phyloP scores from a whole-genome alignment of 371 early-diverging fungal genomes.

The Mucor sp. region DNA sequence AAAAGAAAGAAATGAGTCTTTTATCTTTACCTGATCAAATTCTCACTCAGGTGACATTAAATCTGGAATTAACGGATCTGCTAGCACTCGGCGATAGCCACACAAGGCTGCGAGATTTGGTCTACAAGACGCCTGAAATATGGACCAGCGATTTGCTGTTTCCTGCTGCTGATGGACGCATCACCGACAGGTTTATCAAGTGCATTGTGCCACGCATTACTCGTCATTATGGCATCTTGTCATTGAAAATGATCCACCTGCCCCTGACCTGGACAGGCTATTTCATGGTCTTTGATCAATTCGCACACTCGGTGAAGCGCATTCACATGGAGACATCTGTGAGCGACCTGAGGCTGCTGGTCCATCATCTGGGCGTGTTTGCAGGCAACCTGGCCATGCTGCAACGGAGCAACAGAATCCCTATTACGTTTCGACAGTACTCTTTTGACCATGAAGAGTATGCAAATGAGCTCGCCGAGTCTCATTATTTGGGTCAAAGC shows the following conservation, averaged over 20 bases:
- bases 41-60: conserved; percentile 1
- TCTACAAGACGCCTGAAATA: conserved; percentile 34
- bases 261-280: conserved; percentile 42
- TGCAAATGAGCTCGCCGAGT: conserved; percentile 11
- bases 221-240: conserved; percentile 38
- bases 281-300: conserved; percentile 47
- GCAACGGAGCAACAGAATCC: conserved; percentile 41
- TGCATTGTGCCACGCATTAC: conserved; percentile 36
- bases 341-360: conserved; percentile 18
- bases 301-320: conserved; percentile 41
- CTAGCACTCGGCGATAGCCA: conserved; percentile 18
- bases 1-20: conserved; percentile 4
- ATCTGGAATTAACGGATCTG: conserved; percentile 17
- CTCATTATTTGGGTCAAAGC: conserved; percentile 29
- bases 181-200: conserved; percentile 39
- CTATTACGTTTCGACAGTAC: conserved; percentile 47
- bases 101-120: conserved; percentile 12
- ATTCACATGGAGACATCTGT: conserved; percentile 27
- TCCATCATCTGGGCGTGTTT: conserved; percentile 37
- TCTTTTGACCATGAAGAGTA: conserved; percentile 33
- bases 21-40: conserved; percentile 17
- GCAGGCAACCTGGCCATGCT: conserved; percentile 41
- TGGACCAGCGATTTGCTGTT: conserved; percentile 42
- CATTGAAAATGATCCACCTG: conserved; percentile 30
- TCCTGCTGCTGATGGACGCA: conserved; percentile 26